These are phyloP conservation scores for Graphilbum sp. DNA, from an alignment of 2,329 filamentous ascomycete genomes.

Conservation along the genomic window DNA sequence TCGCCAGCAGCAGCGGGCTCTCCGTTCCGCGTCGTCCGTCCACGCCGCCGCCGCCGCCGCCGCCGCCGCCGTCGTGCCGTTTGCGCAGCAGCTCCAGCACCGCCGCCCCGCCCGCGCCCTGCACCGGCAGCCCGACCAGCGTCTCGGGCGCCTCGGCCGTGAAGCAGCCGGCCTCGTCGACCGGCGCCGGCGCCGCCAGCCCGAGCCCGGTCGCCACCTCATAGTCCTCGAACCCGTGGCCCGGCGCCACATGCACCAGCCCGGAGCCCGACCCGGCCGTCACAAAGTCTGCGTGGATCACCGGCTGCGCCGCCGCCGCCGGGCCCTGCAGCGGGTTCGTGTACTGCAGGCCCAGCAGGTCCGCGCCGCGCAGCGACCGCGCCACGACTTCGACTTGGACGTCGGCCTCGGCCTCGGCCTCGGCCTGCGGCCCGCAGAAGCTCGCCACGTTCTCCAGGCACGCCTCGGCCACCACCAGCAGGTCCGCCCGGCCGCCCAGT, in stretches of 20 bases:
- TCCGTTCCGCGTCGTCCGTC: too few species aligned
- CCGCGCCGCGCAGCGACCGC: constrained; percentile 50
- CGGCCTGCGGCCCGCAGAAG: constrained; percentile 21
- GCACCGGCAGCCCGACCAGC: constrained; percentile 54
- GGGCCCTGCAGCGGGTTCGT: constrained; percentile 50
- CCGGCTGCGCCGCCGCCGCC: constrained; percentile 40
- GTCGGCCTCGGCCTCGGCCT: constrained; percentile 16
- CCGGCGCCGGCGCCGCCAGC: constrained; percentile 63
- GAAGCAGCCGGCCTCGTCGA: constrained; percentile 68
- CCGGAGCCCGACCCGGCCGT: constrained; percentile 82
- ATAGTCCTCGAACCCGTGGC: constrained; percentile 95
- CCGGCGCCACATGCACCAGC: constrained; percentile 85
- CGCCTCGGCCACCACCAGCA: constrained; percentile 55
- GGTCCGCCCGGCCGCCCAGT: constrained; percentile 28
- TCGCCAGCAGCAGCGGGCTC: constrained; percentile 54
- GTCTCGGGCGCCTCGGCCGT: constrained; percentile 52
- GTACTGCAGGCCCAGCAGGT: constrained; percentile 52
- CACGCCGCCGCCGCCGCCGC: constrained; percentile 11
- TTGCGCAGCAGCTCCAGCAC: constrained; percentile 57
- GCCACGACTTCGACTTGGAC: constrained; percentile 55
- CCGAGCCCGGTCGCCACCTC: constrained; percentile 55
- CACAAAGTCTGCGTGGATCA: constrained; percentile 80
- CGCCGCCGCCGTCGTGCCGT: background rate
- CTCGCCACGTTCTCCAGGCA: constrained; percentile 34
- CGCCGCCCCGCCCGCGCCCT: constrained; percentile 9